Evolutionary conservation across 345 rosid genomes (phyloP), one percentile per base, ranked within the genome.

Genomic region (Ricinus communis): DNA sequence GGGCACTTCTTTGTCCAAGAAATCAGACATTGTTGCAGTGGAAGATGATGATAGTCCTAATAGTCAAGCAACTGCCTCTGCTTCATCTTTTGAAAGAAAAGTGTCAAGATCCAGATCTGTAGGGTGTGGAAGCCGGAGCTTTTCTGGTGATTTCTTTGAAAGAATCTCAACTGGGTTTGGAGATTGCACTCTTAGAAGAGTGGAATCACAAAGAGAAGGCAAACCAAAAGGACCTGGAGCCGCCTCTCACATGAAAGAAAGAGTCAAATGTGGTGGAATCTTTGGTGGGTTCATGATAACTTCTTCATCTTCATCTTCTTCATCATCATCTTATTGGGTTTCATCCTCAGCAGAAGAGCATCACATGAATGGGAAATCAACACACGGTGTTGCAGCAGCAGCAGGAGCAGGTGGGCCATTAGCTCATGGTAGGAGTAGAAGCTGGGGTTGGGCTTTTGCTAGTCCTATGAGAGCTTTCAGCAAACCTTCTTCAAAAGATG

Each of bases 91-190:
- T 45, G 97, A 89, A 69, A 84, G 96, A 51, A 93, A 93, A 70
- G 99, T 95, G 10, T 89, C 99, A n/a, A 88, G 99, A 82, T 95
- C 99, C 73, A 90, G 99, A 86, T 95, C 99, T 66, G 96, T 91
- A 7, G 99, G 99, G 10, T 95, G 99, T 58, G 99, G 99, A 38
- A 92, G 96, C 88, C 73, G 97, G 79, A 95, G 99, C 81, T 95
- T 95, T 74, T 92, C 98, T 0, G 98, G 98, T 8, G 99, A 95
- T 65, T 95, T 95, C 82, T 93, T 95, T 27, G 99, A 89, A 77
- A 91, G 97, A 82, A 87, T 95, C 71, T 93, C 99, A 1, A 95
- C 91, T 30, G 99, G 99, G 68, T 88, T 95, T 63, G 99, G 99
- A 8, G 99, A 95, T 75, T 95, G 99, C 81, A 84, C 98, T 15